Base-by-base conservation (phyloP, 306 rosid genomes). In the Rubus idaeus region DNA sequence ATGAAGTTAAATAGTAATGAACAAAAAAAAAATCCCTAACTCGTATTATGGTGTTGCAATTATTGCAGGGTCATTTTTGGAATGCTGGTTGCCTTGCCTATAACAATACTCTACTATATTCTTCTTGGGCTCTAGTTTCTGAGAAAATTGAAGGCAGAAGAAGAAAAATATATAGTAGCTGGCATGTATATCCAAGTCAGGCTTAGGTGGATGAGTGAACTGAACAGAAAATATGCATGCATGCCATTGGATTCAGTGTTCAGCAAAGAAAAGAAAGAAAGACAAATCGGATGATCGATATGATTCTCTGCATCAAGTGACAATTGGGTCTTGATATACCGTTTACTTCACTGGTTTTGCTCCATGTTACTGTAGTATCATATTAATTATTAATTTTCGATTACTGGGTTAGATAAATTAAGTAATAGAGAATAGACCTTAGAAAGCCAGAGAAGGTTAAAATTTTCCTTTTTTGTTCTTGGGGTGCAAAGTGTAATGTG, bases 21-120 rank as follows among this genome's bases (percentile, higher is more conserved):
- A 30, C 17, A 51, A 8, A 9, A 52, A 30, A 30, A 30, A 30
- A 30, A 30, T 30, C 53, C 5, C 20, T 60, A 6, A 49, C 50
- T 21, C 17, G 63, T 6, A 16, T 60, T 49, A 30, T 67, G 69
- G 68, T 44, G 10, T 37, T 45, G 71, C 14, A 8, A 66, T 47
- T 72, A 66, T 35, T 83, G 90, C 91, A 92, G 97, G 83, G 97
- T 92, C 57, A 90, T 92, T 77, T 93, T 93, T 77, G 98, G 95
- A 68, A 93, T 93, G 96, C 84, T 93, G 60, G 3, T 91, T 74
- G 95, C 98, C 40, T 87, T 93, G 84, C 98, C 98, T 71, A 85
- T 91, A 66, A 89, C 98, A 73, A 86, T 93, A 61, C 86, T 91
- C 55, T 93, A 93, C 82, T 93, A 93, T 21, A 88, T 91, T 83